These are phyloP conservation scores for Phytophthora europaea DNA, from an alignment of 352 stramenopile species.

Conservation along the genomic window DNA sequence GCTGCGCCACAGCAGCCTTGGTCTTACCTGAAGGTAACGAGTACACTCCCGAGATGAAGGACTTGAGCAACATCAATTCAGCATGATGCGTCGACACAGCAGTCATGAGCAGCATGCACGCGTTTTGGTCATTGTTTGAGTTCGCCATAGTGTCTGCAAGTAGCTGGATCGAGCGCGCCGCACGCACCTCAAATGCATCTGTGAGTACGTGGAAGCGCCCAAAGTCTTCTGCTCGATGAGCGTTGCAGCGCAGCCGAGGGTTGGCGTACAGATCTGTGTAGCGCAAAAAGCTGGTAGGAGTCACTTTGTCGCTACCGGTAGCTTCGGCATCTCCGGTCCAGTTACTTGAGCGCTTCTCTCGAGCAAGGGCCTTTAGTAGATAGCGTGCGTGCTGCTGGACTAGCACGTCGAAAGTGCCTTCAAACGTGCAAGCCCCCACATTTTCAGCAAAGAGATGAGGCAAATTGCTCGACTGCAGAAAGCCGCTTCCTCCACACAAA, in stretches of 20 bases:
- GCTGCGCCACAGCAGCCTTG: conserved; percentile 39
- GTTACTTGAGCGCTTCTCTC: conserved; percentile 29
- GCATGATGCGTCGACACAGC: conserved; percentile 55
- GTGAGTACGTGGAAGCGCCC: conserved; percentile 47
- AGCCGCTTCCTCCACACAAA: conserved; percentile 27
- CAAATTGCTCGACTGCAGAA: conserved; percentile 36
- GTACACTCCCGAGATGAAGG: conserved; percentile 50
- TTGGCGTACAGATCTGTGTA: conserved; percentile 42
- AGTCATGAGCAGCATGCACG: conserved; percentile 61
- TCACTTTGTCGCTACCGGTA: conserved; percentile 14
- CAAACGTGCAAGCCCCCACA: conserved; percentile 55
- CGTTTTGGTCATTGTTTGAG: conserved; percentile 48
- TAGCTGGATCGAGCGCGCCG: conserved; percentile 40
- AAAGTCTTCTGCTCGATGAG: conserved; percentile 44
- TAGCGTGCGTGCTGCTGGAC: conserved; percentile 63
- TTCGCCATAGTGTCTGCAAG: conserved; percentile 45
- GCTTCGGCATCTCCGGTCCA: neutral
- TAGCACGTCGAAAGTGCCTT: conserved; percentile 70
- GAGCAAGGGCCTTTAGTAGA: conserved; percentile 44
- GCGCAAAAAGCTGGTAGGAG: conserved; percentile 45
- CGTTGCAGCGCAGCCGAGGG: conserved; percentile 46
- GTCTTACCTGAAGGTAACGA: conserved; percentile 42
- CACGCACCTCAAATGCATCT: conserved; percentile 55
- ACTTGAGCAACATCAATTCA: conserved; percentile 54
- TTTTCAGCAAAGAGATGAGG: conserved; percentile 48